Evolutionary conservation across 1,284 basidiomycete genomes (phyloP).

Genomic region (Austropuccinia psidii): DNA sequence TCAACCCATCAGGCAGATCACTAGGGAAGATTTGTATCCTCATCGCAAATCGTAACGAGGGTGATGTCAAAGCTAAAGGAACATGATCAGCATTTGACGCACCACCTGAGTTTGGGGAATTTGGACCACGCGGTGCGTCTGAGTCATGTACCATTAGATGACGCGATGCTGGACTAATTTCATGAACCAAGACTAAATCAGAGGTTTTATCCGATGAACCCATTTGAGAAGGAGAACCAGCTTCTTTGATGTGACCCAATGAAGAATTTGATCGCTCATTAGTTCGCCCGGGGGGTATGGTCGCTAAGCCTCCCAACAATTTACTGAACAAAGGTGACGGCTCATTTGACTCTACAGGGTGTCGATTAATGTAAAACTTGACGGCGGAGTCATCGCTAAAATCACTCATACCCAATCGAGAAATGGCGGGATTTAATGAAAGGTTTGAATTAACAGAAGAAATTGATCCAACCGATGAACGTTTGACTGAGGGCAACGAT

Average conservation of each 20-base stretch:
- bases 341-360: neutral
- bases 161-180: neutral
- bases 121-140: slow-evolving; percentile 31
- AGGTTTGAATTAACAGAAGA: slow-evolving; percentile 83
- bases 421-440: slow-evolving; percentile 80
- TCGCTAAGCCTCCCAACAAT: neutral
- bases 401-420: slow-evolving; percentile 85
- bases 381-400: slow-evolving; percentile 93
- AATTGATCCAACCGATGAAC: slow-evolving; percentile 86
- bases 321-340: neutral
- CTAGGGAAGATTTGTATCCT: slow-evolving; percentile 76
- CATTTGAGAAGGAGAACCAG: neutral
- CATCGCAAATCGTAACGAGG: slow-evolving; percentile 71
- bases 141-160: slow-evolving; percentile 20
- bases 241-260: slow-evolving; percentile 19
- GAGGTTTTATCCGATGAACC: no score
- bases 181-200: neutral
- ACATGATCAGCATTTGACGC: slow-evolving; percentile 49
- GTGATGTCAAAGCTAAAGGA: slow-evolving; percentile 62
- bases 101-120: slow-evolving; percentile 53
- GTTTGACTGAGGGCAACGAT: slow-evolving; percentile 68
- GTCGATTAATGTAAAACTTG: slow-evolving; percentile 81
- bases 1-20: slow-evolving; percentile 85
- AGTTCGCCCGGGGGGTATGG: neutral
- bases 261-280: slow-evolving; percentile 1